phyloP scores from a whole-genome alignment of 1,284 basidiomycete species.

The Fomitiporia mediterranea region DNA sequence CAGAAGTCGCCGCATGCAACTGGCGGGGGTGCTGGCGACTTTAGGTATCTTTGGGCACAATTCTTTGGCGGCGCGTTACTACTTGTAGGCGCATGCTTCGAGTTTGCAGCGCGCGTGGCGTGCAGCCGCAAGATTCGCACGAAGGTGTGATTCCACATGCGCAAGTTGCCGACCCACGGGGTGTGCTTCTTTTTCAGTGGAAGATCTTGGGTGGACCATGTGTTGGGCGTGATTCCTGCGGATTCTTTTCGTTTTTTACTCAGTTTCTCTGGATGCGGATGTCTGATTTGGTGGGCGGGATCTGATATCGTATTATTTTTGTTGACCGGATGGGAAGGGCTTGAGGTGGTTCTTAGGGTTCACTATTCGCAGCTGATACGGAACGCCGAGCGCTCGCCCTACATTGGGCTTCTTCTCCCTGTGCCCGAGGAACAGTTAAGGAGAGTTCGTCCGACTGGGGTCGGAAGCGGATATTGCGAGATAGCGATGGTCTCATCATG shows the following conservation, averaged over 20 bases:
- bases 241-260: too few relatives aligned
- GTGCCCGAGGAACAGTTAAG: not conserved
- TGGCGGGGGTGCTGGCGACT: constrained; percentile 11
- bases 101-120: constrained; percentile 12
- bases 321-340: not conserved
- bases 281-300: not conserved
- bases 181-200: not conserved
- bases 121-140: not conserved
- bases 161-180: not conserved
- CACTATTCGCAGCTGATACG: not conserved
- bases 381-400: not conserved
- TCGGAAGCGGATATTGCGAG: not conserved
- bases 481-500: not conserved
- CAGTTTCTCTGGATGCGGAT: not conserved
- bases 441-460: not conserved
- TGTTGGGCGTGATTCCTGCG: not conserved
- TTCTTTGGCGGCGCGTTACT: constrained; percentile 15
- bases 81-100: constrained; percentile 12
- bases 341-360: not conserved
- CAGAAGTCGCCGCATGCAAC: not conserved
- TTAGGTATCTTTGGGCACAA: constrained; percentile 18
- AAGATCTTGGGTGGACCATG: not conserved
- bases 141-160: constrained; percentile 11
- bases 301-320: not conserved
- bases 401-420: not conserved